Percentiles rank a stretch among this genome's conserved stretches.
These are phyloP conservation scores for Trichoderma sp. DNA, from an alignment of 2,329 filamentous ascomycete genomes.

Conservation along the genomic window DNA sequence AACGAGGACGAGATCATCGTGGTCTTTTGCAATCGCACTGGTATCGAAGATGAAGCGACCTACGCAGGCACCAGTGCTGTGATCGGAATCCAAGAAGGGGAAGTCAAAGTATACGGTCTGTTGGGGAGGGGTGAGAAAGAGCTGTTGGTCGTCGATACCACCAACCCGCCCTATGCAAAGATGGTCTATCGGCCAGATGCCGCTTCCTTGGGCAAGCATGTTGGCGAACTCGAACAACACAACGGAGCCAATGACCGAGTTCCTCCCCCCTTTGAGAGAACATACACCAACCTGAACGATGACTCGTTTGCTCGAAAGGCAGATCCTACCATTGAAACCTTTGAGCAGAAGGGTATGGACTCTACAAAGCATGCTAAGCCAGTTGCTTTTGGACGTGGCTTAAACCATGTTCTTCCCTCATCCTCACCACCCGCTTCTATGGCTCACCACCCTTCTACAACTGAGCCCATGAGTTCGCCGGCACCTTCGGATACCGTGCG, in stretches of 20 bases:
- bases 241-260: neutral
- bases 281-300: neutral
- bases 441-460: neutral
- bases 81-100: conserved; percentile 64
- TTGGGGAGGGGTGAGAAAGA: conserved; percentile 69
- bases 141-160: conserved; percentile 68
- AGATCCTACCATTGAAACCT: neutral
- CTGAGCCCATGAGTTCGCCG: neutral
- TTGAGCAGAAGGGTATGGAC: neutral
- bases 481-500: neutral
- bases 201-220: neutral
- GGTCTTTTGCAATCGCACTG: conserved; percentile 70
- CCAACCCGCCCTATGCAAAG: conserved; percentile 47
- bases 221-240: neutral
- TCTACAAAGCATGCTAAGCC: neutral
- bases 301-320: neutral
- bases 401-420: neutral
- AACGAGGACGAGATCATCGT: conserved; percentile 63
- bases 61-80: conserved; percentile 77
- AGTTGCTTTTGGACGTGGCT: neutral
- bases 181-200: conserved; percentile 40
- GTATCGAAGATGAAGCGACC: conserved; percentile 63
- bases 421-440: neutral
- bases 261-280: neutral
- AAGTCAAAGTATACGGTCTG: conserved; percentile 69